Conservation (phyloP, 768 basidiomycete species). For the Auricularia sp. region DNA sequence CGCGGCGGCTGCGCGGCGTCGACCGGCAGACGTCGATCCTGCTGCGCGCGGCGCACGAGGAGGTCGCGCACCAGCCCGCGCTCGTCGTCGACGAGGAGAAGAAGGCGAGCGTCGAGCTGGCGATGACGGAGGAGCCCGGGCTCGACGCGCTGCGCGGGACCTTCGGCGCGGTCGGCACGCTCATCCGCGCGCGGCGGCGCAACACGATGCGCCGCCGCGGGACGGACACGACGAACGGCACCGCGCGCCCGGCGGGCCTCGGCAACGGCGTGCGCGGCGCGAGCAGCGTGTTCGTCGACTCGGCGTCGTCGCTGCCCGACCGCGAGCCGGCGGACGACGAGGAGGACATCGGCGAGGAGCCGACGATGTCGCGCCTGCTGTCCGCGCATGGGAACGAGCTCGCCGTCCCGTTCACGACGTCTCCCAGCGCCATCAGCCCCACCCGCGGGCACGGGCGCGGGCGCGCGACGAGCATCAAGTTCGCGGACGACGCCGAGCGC, state of each 20-base stretch:
- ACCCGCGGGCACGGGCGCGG: not conserved
- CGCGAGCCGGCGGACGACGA: not conserved
- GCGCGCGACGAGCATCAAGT: not conserved
- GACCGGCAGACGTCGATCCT: slow-evolving; percentile 35
- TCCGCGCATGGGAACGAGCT: not conserved
- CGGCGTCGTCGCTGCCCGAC: not conserved
- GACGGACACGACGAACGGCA: not conserved
- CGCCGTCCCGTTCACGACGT: not conserved
- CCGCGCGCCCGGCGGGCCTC: not conserved
- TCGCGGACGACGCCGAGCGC: not conserved
- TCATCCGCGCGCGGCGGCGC: slow-evolving; percentile 9
- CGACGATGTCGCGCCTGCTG: not conserved
- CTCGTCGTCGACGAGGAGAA: slow-evolving; percentile 10
- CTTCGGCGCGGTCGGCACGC: slow-evolving; percentile 10
- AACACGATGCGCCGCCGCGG: not conserved
- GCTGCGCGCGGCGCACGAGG: slow-evolving; percentile 27
- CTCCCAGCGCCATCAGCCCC: not conserved
- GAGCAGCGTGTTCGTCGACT: slow-evolving; percentile 1
- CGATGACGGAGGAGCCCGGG: slow-evolving; percentile 32
- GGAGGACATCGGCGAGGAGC: not conserved
- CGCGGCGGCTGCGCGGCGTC: slow-evolving; percentile 26
- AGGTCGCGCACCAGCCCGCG: slow-evolving; percentile 25
- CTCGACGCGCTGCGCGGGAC: slow-evolving; percentile 30
- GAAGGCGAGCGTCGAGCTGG: slow-evolving; percentile 4
- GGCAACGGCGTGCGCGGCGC: not conserved